Evolutionary conservation across 202 grass and related monocot genomes (phyloP), one percentile per base, ranked within the genome.

Genomic region (Eragrostis tef): DNA sequence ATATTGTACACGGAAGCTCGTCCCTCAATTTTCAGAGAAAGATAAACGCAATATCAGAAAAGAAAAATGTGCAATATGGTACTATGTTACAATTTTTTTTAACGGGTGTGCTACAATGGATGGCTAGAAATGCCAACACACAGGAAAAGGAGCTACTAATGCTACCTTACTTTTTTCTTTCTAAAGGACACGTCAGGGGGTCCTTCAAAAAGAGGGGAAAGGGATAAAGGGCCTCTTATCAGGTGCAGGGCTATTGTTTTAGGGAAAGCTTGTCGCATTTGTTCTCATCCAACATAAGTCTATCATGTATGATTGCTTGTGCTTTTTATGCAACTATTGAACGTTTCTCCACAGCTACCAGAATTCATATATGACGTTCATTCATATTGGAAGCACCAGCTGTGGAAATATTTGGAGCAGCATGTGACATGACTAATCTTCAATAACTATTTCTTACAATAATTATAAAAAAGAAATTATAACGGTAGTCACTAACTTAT

Each of bases 211-310:
- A 57, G 42, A 42, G 5, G 24, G 51, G 31, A 57, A 74, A 74
- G 54, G 31, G 11, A 11, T 4, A 57, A 57, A 74, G 27, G 19
- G n/a, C n/a, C 2, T 58, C n/a, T 22, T 36, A 42, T 74, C 34
- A 4, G 27, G 50, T 58, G 19, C 6, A 14, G 50, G 34, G 51
- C 19, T 74, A 43, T 74, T 74, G 29, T 42, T 74, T 74, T 74
- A 42, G 19, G 50, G 51, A 74, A 58, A 74, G 71, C 31, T 57
- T 58, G 19, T 24, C 31, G 1, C 27, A 58, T 56, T 57, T 61
- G 58, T 27, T 74, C 61, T 22, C 27, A 49, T 66, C 61, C 58
- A 13, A 27, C 4, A 25, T 6, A 25, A 13, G 22, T 61, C 58
- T 26, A 61, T 61, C 58, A 22, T 27, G 5, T 26, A 25, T 0